Evolutionary conservation across 768 basidiomycete species (phyloP), one percentile per base, ranked within the genome.

Genomic region (Royoungia palumana): DNA sequence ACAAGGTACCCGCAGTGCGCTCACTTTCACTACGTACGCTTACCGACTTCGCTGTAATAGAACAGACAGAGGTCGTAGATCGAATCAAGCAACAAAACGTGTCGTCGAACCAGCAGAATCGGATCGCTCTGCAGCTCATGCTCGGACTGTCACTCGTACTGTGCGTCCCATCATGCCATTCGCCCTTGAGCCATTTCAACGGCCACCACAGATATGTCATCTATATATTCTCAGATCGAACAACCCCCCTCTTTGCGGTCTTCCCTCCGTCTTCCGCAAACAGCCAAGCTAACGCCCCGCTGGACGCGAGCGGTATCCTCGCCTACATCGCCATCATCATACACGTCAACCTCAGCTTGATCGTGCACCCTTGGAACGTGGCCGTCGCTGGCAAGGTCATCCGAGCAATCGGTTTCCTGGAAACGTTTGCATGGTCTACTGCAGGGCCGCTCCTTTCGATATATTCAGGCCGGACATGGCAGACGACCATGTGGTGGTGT

Each of bases 61-160:
- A 87, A 60, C 85, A 87, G 60, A 78, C 83, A 39, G 75, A 77
- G 38, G 35, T 83, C 12, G 74, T 87, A 41, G 66, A 75, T n/a
- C 55, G 47, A 5, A 64, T 87, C 34, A 76, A 73, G 40, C 57
- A 56, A n/a, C 66, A 72, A 38, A 78, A 78, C 47, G 64, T 69
- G 0, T 59, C 59, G 8, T 74, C 74, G 1, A 78, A 76, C 60
- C 55, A 60, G 47, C 71, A 67, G 38, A 75, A 76, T 34, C 62
- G 72, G 21, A 39, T 70, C 9, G 63, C 70, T 19, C 44, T 81
- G 22, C 73, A 74, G 45, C 50, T 62, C 7, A 64, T 79, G 24
- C 63, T 83, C 19, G 65, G 65, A 0, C 57, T 78, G 20, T 81
- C 82, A 4, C 58, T 67, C 37, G 22, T 73, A 6, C 63, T 82